Evolutionary conservation across 73 alveolate genomes (phyloP), one percentile per base, ranked within the genome.

Genomic region (Halteria grandinella): DNA sequence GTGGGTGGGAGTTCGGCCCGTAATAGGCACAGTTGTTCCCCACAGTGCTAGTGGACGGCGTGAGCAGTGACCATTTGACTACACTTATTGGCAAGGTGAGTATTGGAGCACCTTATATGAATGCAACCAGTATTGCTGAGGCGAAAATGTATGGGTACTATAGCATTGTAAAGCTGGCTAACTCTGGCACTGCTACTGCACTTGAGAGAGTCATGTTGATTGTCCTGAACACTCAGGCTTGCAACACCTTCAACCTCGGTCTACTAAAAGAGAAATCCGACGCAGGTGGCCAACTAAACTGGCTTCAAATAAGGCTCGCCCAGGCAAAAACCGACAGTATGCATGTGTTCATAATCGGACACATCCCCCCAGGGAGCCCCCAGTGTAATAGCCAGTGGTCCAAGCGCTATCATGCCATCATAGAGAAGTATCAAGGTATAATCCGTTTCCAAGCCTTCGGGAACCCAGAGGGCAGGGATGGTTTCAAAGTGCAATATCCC

Each of bases 371-470:
- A 33, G 91, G 91, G 6, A 47, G 51, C 32, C 47, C 15, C 1
- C 69, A 78, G 25, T 82, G 91, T 50, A 55, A 27, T 24, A 17
- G 39, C 15, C 55, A 44, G 15, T 71, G 49, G 58, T 40, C 87
- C 0, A 36, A 8, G 0, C 29, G 91, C 33, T 82, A 69, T 44
- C 21, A 69, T 40, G 83, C 75, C 4, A 59, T 82, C 7, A 72
- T 82, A 75, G 91, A 82, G 27, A 82, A 83, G 58, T 82, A 70
- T 53, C 69, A 82, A 27, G 76, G 55, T 55, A 36, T 72, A 15
- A 77, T 82, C 18, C 21, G 69, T 0, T 20, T 64, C 44, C 45
- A 82, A 33, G 25, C 58, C 17, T 82, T 28, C 20, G 91, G 87
- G 12, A 75, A 82, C 32, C n/a, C n/a, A n/a, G 80, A 66, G 23